Evolutionary conservation across 257 asterid genomes (phyloP), one percentile per base, ranked within the genome.

Genomic region (Capsicum rhomboideum): DNA sequence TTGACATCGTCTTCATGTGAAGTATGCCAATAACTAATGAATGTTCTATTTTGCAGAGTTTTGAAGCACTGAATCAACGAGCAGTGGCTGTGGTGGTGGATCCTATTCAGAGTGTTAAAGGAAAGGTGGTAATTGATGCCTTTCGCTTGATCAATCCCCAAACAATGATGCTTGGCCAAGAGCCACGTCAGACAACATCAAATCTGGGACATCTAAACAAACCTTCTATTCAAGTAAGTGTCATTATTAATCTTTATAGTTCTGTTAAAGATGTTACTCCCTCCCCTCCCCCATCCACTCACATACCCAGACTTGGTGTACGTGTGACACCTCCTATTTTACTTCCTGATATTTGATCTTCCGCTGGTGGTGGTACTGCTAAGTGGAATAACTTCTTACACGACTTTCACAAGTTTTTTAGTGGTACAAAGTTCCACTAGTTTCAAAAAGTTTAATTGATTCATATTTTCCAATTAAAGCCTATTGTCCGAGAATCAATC

Each of bases 111-210:
- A 97, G 99, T 90, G 99, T 97, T 55, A 95, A 97, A 89, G 98
- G 99, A 23, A 95, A 97, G 89, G 98, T 97, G 85, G 99, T 97
- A n/a, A 97, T 97, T n/a, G 99, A 95, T 85, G 99, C 99, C 72
- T 95, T 97, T 54, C 97, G 98, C 49, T 89, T 95, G 84, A 97
- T 97, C 85, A 93, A 95, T 86, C 99, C 99, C 78, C 99, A 97
- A 82, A 95, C 99, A 59, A 97, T 97, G 99, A 97, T 97, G 99
- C 98, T 97, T 68, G 99, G 99, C 77, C 99, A 97, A 86, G 99
- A 97, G 90, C 99, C 99, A 56, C 92, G 99, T 1, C 99, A 97
- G 80, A 95, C 99, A 50, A 97, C 99, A 75, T 97, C 99, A 86
- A 97, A 97, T 84, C 93, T 97, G 21, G 99, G 99, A 13, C 97